These are phyloP conservation scores for Vitis hybrid DNA, from an alignment of 177 flowering plant genomes.

Conservation along the genomic window DNA sequence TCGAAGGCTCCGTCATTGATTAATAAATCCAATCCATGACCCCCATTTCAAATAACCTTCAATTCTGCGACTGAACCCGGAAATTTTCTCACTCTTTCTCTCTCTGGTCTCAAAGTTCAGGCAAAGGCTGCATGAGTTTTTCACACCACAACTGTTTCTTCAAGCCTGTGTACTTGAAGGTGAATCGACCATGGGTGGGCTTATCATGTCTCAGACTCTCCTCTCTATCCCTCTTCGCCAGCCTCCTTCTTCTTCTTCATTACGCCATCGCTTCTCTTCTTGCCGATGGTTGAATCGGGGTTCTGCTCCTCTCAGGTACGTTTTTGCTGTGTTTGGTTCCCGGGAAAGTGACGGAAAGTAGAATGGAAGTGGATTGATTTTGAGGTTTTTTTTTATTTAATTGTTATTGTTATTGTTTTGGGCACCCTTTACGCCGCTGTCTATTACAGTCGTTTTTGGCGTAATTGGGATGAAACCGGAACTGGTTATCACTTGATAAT, in stretches of 20 bases:
- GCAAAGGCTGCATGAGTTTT: slow-evolving; percentile 52
- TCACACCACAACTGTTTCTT: slow-evolving; percentile 18
- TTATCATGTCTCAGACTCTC: slow-evolving; percentile 28
- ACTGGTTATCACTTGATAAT: too few relatives aligned
- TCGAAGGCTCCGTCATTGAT: background rate
- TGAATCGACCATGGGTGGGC: slow-evolving; percentile 43
- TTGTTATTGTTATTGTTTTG: too few relatives aligned
- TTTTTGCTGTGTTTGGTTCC: background rate
- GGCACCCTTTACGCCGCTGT: too few relatives aligned
- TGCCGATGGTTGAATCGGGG: slow-evolving; percentile 38
- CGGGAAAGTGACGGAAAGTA: background rate
- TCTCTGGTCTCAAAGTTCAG: background rate
- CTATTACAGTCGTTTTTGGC: too few relatives aligned
- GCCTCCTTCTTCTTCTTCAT: slow-evolving; percentile 23
- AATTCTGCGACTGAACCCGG: background rate
- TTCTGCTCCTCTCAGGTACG: slow-evolving; percentile 25
- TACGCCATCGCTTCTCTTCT: slow-evolving; percentile 37
- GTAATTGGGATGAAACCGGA: too few relatives aligned
- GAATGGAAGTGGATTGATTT: background rate
- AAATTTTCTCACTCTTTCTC: background rate
- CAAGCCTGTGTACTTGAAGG: slow-evolving; percentile 37
- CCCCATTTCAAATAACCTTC: too few relatives aligned
- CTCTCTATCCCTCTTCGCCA: slow-evolving; percentile 19
- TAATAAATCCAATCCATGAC: too few relatives aligned
- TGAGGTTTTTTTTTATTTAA: too few relatives aligned